Evolutionary conservation across 169 alveolate genomes (phyloP).

Genomic region (Plasmodium relictum): DNA sequence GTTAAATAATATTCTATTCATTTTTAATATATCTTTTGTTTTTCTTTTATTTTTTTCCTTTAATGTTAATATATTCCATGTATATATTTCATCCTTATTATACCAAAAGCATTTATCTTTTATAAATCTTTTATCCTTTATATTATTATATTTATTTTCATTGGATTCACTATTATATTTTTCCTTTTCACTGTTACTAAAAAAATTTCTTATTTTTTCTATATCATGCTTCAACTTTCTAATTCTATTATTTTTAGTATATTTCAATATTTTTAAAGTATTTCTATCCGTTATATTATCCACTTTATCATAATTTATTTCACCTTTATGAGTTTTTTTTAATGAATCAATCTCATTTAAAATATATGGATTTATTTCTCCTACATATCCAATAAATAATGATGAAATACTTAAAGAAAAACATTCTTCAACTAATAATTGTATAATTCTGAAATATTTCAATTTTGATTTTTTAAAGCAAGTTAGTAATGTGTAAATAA

Average conservation of each 20-base stretch:
- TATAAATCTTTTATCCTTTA: constrained; percentile 10
- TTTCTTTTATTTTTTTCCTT: constrained; percentile 43
- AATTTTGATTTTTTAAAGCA: constrained; percentile 43
- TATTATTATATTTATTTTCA: background rate
- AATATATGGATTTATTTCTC: constrained; percentile 53
- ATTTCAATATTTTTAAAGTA: background rate
- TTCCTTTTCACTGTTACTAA: constrained; percentile 1
- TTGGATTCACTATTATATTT: background rate
- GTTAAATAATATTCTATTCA: constrained; percentile 33
- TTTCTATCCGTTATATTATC: background rate
- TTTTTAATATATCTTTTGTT: constrained; percentile 39
- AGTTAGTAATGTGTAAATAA: constrained; percentile 26
- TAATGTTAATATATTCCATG: constrained; percentile 54
- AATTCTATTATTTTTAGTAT: background rate
- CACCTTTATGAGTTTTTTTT: constrained; percentile 26
- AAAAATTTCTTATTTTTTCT: constrained; percentile 14
- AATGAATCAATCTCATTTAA: constrained; percentile 9
- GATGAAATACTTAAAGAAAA: constrained; percentile 33
- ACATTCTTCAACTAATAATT: constrained; percentile 62
- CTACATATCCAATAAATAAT: constrained; percentile 64
- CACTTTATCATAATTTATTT: constrained; percentile 5
- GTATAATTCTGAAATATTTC: constrained; percentile 24
- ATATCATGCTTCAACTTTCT: background rate
- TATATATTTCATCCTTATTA: constrained; percentile 42
- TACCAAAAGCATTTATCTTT: constrained; percentile 44